phyloP scores from a whole-genome alignment of 2,329 filamentous ascomycete genomes.

The Chrysosphaeria jannelii region DNA sequence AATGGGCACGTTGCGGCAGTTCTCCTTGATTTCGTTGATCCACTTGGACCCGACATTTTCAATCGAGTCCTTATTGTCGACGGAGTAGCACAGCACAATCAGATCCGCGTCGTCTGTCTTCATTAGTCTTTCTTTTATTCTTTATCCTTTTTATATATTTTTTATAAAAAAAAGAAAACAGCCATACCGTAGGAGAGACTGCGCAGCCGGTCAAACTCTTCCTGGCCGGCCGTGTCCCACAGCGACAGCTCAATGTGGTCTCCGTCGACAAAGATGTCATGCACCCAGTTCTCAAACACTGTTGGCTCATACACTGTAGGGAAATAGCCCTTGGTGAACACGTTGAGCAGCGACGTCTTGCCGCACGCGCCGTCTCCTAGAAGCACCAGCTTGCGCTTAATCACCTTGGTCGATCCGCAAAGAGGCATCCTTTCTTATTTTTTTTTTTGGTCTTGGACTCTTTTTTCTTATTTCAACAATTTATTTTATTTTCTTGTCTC shows the following conservation, averaged over 20 bases:
- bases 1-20: conserved; percentile 82
- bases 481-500: background rate
- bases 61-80: conserved; percentile 84
- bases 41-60: conserved; percentile 98
- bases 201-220: conserved; percentile 91
- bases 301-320: conserved; percentile 96
- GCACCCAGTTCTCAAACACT: conserved; percentile 96
- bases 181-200: conserved; percentile 61
- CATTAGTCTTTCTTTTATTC: too few species aligned
- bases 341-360: conserved; percentile 89
- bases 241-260: conserved; percentile 90
- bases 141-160: too few species aligned
- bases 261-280: conserved; percentile 95
- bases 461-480: background rate
- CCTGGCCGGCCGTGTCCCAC: conserved; percentile 95
- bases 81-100: conserved; percentile 96
- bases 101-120: conserved; percentile 75
- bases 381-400: conserved; percentile 87
- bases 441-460: too few species aligned
- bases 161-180: background rate
- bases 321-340: conserved; percentile 97
- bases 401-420: conserved; percentile 25
- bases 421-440: background rate
- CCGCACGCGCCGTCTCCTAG: conserved; percentile 91
- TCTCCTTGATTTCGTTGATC: conserved; percentile 93